Conservation (phyloP, 1,284 basidiomycete species). For the Volvariella volvacea region DNA sequence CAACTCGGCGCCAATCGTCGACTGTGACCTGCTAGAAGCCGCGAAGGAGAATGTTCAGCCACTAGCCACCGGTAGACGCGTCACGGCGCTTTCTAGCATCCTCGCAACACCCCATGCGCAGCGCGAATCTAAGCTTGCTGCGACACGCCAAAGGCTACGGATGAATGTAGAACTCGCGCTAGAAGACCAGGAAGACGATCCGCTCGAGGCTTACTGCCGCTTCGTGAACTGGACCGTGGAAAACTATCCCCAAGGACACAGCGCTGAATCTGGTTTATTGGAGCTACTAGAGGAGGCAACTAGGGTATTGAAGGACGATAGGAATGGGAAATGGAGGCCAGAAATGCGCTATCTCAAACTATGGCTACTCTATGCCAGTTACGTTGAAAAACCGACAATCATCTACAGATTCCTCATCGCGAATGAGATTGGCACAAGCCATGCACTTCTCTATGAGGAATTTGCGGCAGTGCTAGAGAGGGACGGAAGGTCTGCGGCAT, state of each 20-base stretch:
- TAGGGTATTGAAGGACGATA: slow-evolving; percentile 32
- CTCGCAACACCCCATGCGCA: slow-evolving; percentile 69
- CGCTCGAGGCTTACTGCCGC: slow-evolving; percentile 37
- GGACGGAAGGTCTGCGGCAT: slow-evolving; percentile 33
- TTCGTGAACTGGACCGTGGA: slow-evolving; percentile 42
- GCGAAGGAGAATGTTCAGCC: slow-evolving; percentile 81
- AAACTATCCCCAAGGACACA: slow-evolving; percentile 41
- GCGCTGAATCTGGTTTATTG: slow-evolving; percentile 36
- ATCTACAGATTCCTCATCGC: slow-evolving; percentile 84
- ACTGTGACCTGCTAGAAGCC: slow-evolving; percentile 74
- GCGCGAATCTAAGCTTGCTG: slow-evolving; percentile 58
- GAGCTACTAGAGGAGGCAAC: slow-evolving; percentile 42
- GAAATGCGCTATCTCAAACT: slow-evolving; percentile 87
- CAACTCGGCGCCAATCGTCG: slow-evolving; percentile 42
- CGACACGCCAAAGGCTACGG: slow-evolving; percentile 51
- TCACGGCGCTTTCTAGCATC: slow-evolving; percentile 65
- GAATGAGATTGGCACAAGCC: slow-evolving; percentile 83
- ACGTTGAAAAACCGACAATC: slow-evolving; percentile 67
- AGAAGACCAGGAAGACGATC: slow-evolving; percentile 38
- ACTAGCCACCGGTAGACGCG: slow-evolving; percentile 64
- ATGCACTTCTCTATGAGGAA: slow-evolving; percentile 87
- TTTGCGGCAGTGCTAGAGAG: slow-evolving; percentile 79
- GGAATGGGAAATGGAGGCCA: slow-evolving; percentile 30
- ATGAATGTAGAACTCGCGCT: slow-evolving; percentile 34
- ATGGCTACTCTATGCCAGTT: slow-evolving; percentile 87